A percentile compares a stretch with the other conserved stretches of the same genome.
Conservation (phyloP, 148 eudicot genomes). For the Polygonum aviculare region DNA sequence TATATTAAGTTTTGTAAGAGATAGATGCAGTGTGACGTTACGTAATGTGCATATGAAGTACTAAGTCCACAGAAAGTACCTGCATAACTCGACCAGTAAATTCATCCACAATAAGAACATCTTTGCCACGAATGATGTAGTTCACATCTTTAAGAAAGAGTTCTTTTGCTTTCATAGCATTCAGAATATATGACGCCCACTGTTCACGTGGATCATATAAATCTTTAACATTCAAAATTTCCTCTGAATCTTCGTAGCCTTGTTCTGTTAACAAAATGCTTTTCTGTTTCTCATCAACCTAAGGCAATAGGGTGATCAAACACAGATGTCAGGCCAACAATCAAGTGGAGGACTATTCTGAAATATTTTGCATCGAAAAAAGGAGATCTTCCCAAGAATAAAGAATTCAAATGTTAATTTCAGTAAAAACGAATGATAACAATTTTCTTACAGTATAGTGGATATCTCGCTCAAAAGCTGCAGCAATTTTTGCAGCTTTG, state of each 20-base stretch:
- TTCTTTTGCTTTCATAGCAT: conserved; percentile 96
- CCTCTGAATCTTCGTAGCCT: conserved; percentile 99
- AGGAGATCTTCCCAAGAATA: background rate
- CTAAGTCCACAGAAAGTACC: conserved; percentile 29
- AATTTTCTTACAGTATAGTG: conserved; percentile 74
- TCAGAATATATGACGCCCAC: conserved; percentile 88
- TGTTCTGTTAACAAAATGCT: conserved; percentile 83
- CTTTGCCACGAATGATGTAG: conserved; percentile 89
- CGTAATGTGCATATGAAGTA: background rate
- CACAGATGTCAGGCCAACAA: background rate
- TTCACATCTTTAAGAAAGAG: conserved; percentile 91
- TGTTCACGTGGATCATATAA: conserved; percentile 98
- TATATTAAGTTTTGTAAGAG: too few species aligned
- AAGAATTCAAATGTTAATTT: background rate
- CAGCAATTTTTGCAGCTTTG: conserved; percentile 95
- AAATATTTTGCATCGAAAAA: background rate
- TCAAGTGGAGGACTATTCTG: background rate
- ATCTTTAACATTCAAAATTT: conserved; percentile 85
- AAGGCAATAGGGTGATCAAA: conserved; percentile 20
- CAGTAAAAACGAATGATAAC: background rate
- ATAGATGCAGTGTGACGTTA: background rate
- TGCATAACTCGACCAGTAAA: conserved; percentile 99
- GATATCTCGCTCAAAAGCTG: conserved; percentile 88
- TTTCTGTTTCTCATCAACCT: conserved; percentile 99
- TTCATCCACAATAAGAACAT: conserved; percentile 96